These are phyloP conservation scores for Alternaria conjuncta DNA, from an alignment of 2,329 filamentous ascomycete genomes.

Conservation along the genomic window DNA sequence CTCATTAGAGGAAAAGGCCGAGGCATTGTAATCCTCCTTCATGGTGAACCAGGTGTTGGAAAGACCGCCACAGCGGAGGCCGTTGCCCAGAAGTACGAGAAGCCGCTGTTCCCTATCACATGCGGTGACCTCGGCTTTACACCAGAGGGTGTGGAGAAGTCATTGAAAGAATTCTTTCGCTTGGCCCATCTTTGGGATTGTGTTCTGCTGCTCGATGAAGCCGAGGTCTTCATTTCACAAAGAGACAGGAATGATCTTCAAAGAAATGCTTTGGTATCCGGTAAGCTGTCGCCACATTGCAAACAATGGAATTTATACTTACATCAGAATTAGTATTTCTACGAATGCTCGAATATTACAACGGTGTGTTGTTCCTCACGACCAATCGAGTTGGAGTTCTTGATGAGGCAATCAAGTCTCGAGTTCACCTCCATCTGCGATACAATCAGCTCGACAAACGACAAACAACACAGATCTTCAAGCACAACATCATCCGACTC, in stretches of 20 bases:
- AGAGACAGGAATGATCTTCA: not conserved
- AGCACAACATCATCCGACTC: not conserved
- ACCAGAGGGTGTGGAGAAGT: not conserved
- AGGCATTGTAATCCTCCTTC: not conserved
- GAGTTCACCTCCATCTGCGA: not conserved
- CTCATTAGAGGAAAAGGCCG: not conserved
- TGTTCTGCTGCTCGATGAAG: not conserved
- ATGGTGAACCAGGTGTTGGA: not conserved
- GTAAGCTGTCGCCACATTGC: not conserved
- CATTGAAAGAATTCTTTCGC: not conserved
- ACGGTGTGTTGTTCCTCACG: constrained; percentile 53
- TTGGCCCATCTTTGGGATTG: not conserved
- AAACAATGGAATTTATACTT: not conserved
- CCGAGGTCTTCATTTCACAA: not conserved
- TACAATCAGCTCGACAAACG: not conserved
- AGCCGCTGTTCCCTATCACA: not conserved
- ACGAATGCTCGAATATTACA: constrained; percentile 51
- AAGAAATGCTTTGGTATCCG: not conserved
- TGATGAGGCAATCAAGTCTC: constrained; percentile 41
- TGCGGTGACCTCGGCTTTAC: not conserved
- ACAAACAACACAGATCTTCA: not conserved
- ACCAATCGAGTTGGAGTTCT: constrained; percentile 50
- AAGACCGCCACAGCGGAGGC: not conserved
- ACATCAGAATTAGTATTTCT: constrained; percentile 25
- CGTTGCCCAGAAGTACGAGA: not conserved